Percentiles rank a stretch among this genome's conserved stretches.
Evolutionary conservation across 2,329 filamentous ascomycete species (phyloP).

Genomic region (Stemphylium lycopersici): DNA sequence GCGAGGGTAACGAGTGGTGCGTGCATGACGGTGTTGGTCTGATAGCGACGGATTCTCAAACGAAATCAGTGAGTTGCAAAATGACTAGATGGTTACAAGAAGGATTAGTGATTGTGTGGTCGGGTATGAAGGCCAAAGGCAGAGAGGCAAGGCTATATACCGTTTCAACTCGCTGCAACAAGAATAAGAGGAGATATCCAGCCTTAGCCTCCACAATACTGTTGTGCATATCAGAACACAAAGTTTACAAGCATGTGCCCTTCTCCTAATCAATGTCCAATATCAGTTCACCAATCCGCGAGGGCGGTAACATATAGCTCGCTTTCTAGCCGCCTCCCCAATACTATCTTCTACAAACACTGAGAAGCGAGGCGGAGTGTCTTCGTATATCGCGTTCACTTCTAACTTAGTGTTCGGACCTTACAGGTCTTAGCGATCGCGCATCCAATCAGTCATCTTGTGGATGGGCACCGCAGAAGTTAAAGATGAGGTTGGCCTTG

Average conservation of each 20-base stretch:
- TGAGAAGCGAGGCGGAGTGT: background rate
- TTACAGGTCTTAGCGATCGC: background rate
- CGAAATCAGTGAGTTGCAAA: too few relatives aligned
- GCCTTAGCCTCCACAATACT: background rate
- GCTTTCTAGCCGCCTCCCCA: background rate
- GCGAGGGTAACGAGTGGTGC: background rate
- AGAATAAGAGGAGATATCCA: background rate
- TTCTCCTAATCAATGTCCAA: too few relatives aligned
- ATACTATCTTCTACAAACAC: too few relatives aligned
- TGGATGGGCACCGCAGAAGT: background rate
- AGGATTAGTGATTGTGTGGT: too few relatives aligned
- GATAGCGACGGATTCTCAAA: background rate
- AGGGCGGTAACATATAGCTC: background rate
- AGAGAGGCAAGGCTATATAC: background rate
- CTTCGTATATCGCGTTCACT: constrained; percentile 1
- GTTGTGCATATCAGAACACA: too few relatives aligned
- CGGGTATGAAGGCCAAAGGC: background rate
- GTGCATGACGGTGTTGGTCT: background rate
- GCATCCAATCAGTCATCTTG: background rate
- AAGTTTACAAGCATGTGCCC: too few relatives aligned
- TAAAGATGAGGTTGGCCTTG: background rate
- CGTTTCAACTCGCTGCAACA: background rate
- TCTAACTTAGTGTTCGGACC: background rate
- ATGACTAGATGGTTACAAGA: too few relatives aligned
- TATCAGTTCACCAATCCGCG: background rate